Base-by-base conservation (phyloP, 2,329 filamentous ascomycete genomes). In the Diplodia sapinea region DNA sequence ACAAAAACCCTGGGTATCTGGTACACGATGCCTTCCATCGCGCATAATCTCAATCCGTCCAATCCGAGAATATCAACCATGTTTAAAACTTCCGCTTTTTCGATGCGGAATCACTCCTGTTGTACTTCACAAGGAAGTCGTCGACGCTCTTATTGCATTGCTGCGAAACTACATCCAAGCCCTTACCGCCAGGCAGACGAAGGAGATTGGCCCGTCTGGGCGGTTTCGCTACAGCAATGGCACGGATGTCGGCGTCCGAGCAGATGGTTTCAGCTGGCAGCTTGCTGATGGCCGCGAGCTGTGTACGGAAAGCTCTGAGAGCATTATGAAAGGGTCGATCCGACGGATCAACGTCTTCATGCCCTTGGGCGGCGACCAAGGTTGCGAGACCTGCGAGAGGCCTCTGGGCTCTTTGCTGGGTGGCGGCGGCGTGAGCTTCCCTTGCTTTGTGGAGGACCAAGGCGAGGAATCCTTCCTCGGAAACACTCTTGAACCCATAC, bases 251-350 rank as follows among this genome's bases (percentile, higher is more conserved):
- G 23, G 17, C 50, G 36, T 65, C 50, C 5, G 62, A 65, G 49
- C 33, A 40, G 31, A 65, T 55, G 2, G 9, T 47, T 2, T 40
- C 38, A 5, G 62, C 17, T 6, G 50, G 20, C 31, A 65, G 7
- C 17, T 54, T 47, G 62, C 50, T 54, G 5, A 47, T 9, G 8
- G 13, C 9, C 2, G 62, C 54, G 3, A 65, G 49, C 15, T 31
- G 33, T 5, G 49, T 65, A 9, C 62, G 62, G 7, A 65, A 29
- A 20, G 49, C 62, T 31, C 11, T 40, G 33, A 65, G 62, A 20
- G 62, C 62, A 20, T 55, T 65, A 49, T 55, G 17, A 33, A 65
- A 65, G 2, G 62, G 50, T 2, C 62, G 62, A 12, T 55, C 59
- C 12, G 23, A 12, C 8, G 26, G 8, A 9, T 26, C 11, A 4